Evolutionary conservation across 306 rosid genomes (phyloP).

Genomic region (Sicyos baderoa): DNA sequence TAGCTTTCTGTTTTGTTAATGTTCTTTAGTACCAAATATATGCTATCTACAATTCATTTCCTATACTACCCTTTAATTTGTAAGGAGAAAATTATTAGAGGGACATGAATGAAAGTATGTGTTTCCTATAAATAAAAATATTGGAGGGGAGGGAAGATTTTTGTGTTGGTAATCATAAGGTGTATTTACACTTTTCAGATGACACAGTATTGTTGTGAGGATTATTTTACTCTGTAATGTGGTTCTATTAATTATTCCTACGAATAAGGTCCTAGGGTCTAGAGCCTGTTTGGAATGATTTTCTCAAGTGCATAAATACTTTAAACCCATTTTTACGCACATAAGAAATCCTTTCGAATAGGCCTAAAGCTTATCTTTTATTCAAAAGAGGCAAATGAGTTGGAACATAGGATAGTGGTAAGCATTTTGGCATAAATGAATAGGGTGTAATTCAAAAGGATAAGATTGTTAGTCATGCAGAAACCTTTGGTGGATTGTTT

Average conservation of each 20-base stretch:
- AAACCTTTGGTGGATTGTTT: not conserved
- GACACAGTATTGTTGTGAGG: too few relatives aligned
- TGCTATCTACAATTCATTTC: not conserved
- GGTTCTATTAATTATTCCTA: not conserved
- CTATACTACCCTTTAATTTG: not conserved
- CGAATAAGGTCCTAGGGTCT: too few relatives aligned
- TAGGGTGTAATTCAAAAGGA: not conserved
- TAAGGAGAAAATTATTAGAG: not conserved
- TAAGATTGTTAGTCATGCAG: not conserved
- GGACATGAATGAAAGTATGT: not conserved
- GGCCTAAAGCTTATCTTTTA: not conserved
- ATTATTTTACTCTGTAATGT: not conserved
- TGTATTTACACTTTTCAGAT: not conserved
- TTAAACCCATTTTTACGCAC: too few relatives aligned
- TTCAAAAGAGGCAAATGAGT: not conserved
- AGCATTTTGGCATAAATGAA: not conserved
- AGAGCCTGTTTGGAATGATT: not conserved
- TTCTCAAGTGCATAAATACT: not conserved
- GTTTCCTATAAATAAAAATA: too few relatives aligned
- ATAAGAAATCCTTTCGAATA: too few relatives aligned
- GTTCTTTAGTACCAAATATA: not conserved
- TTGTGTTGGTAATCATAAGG: not conserved
- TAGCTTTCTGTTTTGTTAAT: constrained; percentile 14
- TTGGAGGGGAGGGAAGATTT: not conserved
- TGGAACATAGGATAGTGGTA: not conserved